Conservation (phyloP, 768 basidiomycete genomes). For the Lyophyllum semitale region DNA sequence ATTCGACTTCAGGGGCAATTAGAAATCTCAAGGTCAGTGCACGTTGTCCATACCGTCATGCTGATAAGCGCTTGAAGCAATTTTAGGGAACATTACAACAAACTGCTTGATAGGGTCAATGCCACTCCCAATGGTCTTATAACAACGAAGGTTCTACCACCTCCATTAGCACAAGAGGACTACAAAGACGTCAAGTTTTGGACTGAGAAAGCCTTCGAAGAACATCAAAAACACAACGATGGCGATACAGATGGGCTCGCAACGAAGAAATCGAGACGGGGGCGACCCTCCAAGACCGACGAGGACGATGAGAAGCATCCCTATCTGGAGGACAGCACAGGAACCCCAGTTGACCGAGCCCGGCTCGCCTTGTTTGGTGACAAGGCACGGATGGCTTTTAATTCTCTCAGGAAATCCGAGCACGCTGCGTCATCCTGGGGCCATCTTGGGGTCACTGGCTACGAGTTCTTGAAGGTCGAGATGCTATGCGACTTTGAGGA, state of each 20-base stretch:
- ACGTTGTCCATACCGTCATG: neutral
- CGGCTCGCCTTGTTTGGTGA: slow-evolving; percentile 6
- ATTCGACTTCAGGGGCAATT: too few species aligned
- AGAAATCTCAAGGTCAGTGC: neutral
- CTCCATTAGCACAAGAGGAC: neutral
- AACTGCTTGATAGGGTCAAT: neutral
- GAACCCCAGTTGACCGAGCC: neutral
- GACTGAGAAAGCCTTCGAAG: slow-evolving; percentile 2
- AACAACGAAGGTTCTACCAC: neutral
- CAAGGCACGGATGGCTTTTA: slow-evolving; percentile 7
- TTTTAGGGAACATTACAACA: neutral
- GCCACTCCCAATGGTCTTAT: neutral
- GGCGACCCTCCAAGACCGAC: slow-evolving; percentile 2
- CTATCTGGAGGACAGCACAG: slow-evolving; percentile 11
- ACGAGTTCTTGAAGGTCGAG: slow-evolving; percentile 9
- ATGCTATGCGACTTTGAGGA: slow-evolving; percentile 15
- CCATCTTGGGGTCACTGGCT: neutral
- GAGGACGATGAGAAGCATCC: slow-evolving; percentile 11
- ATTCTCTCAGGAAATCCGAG: neutral
- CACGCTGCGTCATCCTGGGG: slow-evolving; percentile 4
- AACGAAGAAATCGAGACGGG: slow-evolving; percentile 7
- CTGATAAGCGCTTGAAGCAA: neutral
- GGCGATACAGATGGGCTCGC: slow-evolving; percentile 11
- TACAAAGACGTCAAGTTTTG: slow-evolving; percentile 3
- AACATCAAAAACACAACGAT: neutral